These are phyloP conservation scores for Waltergamsia citrina DNA, from an alignment of 2,329 filamentous ascomycete species.

Conservation along the genomic window DNA sequence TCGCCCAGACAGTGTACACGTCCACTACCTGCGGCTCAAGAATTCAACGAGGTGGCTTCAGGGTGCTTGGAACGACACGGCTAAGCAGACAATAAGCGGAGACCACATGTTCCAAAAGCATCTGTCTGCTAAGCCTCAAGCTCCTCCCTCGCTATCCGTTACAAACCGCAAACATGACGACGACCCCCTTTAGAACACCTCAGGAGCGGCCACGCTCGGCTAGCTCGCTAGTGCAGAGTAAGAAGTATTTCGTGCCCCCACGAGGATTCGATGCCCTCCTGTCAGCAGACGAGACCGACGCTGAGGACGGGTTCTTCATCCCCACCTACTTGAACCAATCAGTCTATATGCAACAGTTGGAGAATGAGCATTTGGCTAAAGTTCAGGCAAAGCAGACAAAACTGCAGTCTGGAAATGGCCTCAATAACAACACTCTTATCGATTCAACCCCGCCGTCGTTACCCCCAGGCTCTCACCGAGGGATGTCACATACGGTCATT, in stretches of 20 bases:
- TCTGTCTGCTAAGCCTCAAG: too few relatives aligned
- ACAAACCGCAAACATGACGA: background rate
- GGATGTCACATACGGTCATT: conserved; percentile 75
- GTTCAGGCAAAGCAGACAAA: conserved; percentile 40
- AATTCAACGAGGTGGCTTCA: too few relatives aligned
- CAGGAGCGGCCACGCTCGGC: background rate
- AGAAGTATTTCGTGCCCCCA: background rate
- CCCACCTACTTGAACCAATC: conserved; percentile 78
- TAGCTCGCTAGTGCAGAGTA: background rate
- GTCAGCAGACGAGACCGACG: conserved; percentile 12
- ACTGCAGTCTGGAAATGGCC: conserved; percentile 8
- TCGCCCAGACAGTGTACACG: too few relatives aligned
- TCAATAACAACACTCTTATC: conserved; percentile 22
- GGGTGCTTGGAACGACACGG: too few relatives aligned
- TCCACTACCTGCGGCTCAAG: too few relatives aligned
- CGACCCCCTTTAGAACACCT: background rate
- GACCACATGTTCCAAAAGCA: too few relatives aligned
- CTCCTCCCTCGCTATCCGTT: background rate
- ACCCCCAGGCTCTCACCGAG: conserved; percentile 51
- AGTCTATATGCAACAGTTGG: conserved; percentile 66
- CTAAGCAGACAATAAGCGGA: too few relatives aligned
- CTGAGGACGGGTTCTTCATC: conserved; percentile 54
- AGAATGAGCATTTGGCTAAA: conserved; percentile 58
- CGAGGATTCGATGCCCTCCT: conserved; percentile 1
- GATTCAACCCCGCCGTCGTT: conserved; percentile 38